Evolutionary conservation across 176 grass and related monocot species (phyloP).

Genomic region (Stipa capillata): DNA sequence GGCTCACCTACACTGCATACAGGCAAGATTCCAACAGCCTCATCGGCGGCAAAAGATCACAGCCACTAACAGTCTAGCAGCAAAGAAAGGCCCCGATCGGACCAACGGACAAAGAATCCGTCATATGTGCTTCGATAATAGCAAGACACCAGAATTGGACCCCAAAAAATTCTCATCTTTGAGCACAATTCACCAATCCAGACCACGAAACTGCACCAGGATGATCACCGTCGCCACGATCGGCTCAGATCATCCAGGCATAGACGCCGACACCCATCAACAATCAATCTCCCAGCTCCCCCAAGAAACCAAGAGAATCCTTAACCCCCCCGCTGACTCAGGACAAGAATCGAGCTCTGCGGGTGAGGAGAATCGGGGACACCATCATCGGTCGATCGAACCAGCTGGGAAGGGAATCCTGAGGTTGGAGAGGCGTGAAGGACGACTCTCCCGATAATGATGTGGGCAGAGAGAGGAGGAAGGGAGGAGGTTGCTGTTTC

Average conservation of each 20-base stretch:
- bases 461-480: background rate
- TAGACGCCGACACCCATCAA: background rate
- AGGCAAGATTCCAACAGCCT: slow-evolving; percentile 6
- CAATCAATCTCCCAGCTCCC: background rate
- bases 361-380: no score
- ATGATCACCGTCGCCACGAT: background rate
- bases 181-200: background rate
- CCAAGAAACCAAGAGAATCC: slow-evolving; percentile 3
- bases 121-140: background rate
- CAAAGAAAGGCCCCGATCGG: background rate
- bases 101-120: background rate
- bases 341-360: slow-evolving; percentile 5
- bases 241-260: background rate
- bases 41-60: background rate
- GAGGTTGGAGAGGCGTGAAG: slow-evolving; percentile 9
- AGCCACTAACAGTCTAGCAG: background rate
- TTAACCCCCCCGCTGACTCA: slow-evolving; percentile 11
- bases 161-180: background rate
- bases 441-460: slow-evolving; percentile 27
- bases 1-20: background rate
- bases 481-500: background rate
- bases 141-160: background rate
- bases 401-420: background rate
- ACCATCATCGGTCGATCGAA: background rate
- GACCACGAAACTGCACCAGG: background rate